phyloP scores from a whole-genome alignment of 345 rosid genomes.

The Melastoma malabathricum region DNA sequence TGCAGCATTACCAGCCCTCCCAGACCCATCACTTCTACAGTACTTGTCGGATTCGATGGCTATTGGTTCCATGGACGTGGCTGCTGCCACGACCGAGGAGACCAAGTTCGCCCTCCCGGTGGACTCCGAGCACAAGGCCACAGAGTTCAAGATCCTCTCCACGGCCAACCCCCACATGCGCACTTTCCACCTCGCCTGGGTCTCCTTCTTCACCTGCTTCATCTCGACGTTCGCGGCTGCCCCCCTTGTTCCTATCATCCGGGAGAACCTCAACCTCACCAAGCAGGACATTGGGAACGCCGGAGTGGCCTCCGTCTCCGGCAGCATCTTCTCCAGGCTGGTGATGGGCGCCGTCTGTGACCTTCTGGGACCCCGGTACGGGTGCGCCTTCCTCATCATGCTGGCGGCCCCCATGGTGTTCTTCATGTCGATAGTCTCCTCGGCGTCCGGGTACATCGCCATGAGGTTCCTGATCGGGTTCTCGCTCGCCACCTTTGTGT shows the following conservation, averaged over 20 bases:
- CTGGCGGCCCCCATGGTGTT: slow-evolving; percentile 73
- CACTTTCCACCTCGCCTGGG: slow-evolving; percentile 85
- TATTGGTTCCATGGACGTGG: too few relatives aligned
- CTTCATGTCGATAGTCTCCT: slow-evolving; percentile 58
- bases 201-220: slow-evolving; percentile 81
- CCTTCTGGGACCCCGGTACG: slow-evolving; percentile 71
- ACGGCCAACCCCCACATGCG: slow-evolving; percentile 79
- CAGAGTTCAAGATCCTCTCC: slow-evolving; percentile 54
- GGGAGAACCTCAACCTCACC: slow-evolving; percentile 64
- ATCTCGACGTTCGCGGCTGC: slow-evolving; percentile 88
- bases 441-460: slow-evolving; percentile 52
- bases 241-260: slow-evolving; percentile 77
- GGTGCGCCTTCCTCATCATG: slow-evolving; percentile 76
- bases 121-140: slow-evolving; percentile 83
- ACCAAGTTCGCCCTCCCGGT: slow-evolving; percentile 61
- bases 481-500: slow-evolving; percentile 81
- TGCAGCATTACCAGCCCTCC: too few relatives aligned
- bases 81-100: slow-evolving; percentile 46
- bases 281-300: slow-evolving; percentile 67
- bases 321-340: slow-evolving; percentile 85
- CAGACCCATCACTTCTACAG: too few relatives aligned
- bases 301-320: slow-evolving; percentile 84
- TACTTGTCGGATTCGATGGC: too few relatives aligned
- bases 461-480: slow-evolving; percentile 91
- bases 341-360: slow-evolving; percentile 88